Evolutionary conservation across 306 rosid genomes (phyloP), one percentile per base, ranked within the genome.

Genomic region (Citrullus mucosospermus): DNA sequence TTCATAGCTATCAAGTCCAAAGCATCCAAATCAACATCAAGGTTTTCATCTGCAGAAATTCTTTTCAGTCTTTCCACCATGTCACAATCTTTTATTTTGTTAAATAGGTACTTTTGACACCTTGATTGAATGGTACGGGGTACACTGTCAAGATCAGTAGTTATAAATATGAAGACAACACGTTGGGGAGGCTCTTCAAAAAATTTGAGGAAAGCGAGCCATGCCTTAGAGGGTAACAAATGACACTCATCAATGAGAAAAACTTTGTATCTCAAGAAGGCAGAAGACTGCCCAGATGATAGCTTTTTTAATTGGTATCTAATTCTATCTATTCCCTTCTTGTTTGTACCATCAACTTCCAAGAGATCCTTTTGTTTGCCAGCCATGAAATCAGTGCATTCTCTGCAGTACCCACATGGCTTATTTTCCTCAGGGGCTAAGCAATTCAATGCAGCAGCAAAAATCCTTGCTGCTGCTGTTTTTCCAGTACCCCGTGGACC

Each of bases 401-500:
- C 96, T 83, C 88, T 84, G 85, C 99, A 95, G 87, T 85, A 92
- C 53, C 97, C 96, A 85, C 99, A 95, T 69, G 99, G 99, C 83
- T 88, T 95, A 78, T 78, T 86, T 79, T 87, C 96, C 60, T 85
- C 85, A 25, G 97, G 87, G 81, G 92, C 87, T 54, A 80, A 81
- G 83, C 99, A 95, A 82, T 91, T 92, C 88, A 92, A 84, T 59
- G 99, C 91, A 67, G 99, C 89, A 51, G 99, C 85, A 81, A 95
- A 95, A 83, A 92, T 92, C 82, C 93, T 88, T 43, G 99, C 97
- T 7, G 99, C 81, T 30, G 97, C 90, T 48, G 97, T 87, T 88
- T 95, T 95, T 76, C 99, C 99, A 70, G 97, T 95, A 28, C 99
- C 99, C 9, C 99, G 92, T 25, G 99, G 97, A 70, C 99, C 99